These are phyloP conservation scores for Chrysanthemum lavandulifolium DNA, from an alignment of 129 eudicot genomes.

Conservation along the genomic window DNA sequence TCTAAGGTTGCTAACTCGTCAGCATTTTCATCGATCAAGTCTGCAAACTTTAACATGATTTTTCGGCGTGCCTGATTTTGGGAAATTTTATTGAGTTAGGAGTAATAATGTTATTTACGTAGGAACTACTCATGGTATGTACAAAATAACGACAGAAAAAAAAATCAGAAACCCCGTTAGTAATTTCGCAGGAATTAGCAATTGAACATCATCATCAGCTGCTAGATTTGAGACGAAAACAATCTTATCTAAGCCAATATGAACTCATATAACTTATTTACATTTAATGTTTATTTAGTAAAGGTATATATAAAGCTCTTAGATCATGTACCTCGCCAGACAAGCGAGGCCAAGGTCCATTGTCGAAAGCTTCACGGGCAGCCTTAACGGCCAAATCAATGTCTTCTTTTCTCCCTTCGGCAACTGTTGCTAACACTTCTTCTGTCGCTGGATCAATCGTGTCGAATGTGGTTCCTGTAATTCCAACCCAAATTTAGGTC, in stretches of 20 bases:
- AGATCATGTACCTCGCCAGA: conserved; percentile 54
- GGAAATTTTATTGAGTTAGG: not conserved
- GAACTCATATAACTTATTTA: too few species aligned
- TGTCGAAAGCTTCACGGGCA: conserved; percentile 89
- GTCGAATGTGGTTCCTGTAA: conserved; percentile 63
- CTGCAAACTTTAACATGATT: conserved; percentile 66
- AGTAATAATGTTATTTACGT: not conserved
- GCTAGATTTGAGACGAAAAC: too few species aligned
- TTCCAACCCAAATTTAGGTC: not conserved
- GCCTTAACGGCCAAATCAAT: conserved; percentile 87
- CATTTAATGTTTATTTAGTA: too few species aligned
- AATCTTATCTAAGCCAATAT: too few species aligned
- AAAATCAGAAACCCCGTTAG: too few species aligned
- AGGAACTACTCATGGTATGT: not conserved
- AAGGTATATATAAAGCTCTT: too few species aligned
- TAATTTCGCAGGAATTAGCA: too few species aligned
- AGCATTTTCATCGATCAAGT: conserved; percentile 54
- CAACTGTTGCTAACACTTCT: conserved; percentile 52
- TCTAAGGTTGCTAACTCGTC: conserved; percentile 73
- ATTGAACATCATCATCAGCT: too few species aligned
- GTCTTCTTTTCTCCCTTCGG: conserved; percentile 77
- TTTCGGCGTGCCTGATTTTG: conserved; percentile 52
- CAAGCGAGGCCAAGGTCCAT: conserved; percentile 95
- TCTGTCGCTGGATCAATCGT: conserved; percentile 76
- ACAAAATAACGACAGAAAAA: too few species aligned